Base-by-base conservation (phyloP, 352 stramenopile species). In the Detonula confervacea region DNA sequence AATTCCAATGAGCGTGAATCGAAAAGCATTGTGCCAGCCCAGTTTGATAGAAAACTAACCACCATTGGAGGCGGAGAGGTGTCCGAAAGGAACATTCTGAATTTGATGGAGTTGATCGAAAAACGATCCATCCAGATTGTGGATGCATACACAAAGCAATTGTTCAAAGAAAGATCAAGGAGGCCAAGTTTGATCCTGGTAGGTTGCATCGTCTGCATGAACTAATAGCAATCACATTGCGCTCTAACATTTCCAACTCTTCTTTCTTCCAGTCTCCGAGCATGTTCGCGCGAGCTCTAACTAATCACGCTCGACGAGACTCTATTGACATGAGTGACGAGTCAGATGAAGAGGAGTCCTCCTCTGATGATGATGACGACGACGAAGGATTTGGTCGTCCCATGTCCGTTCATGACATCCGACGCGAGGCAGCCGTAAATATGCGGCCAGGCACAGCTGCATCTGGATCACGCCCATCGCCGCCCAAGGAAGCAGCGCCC, bases 91-190 rank as follows among this genome's bases (percentile, higher is more conserved):
- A 94, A 95, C 75, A 93, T 95, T 39, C 73, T 95, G 2, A 80
- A 91, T 42, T 90, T 92, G 42, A 90, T 95, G 77, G 86, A 90
- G 54, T 49, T 92, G 14, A 94, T 95, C 37, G 91, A 95, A 80
- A 75, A 92, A 56, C 76, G 90, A 30, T 87, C 87, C 16, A 83
- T 92, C 27, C 81, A 93, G 68, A 92, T 94, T 20, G 86, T 92
- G 18, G 52, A 83, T 33, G 72, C 83, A 35, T 92, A 88, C 63
- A 46, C 69, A 9, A 81, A 77, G 29, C 60, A 77, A 69, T 14
- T 67, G 9, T 37, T 44, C 14, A 46, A n/a, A n/a, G n/a, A n/a
- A n/a, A n/a, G 29, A 9, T 57, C 47, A 37, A 79, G 60, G 27
- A 49, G 56, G 12, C 24, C 35, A 18, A 44, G 46, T 68, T 64